Conservation (phyloP, 179 eudicot species). For the Camellia oleifera region DNA sequence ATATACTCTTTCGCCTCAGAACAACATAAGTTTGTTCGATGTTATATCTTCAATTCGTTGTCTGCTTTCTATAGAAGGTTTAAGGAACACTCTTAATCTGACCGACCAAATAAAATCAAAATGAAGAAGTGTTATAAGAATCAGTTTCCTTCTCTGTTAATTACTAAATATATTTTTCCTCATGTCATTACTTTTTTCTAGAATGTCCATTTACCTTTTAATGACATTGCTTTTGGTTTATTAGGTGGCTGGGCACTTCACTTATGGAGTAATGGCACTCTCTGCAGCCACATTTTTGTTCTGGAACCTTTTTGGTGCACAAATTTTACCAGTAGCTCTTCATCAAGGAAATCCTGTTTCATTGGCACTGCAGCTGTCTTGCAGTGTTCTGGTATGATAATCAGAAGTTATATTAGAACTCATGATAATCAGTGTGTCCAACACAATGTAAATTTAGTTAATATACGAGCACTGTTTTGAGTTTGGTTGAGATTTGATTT, state of each 20-base stretch:
- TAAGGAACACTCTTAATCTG: too few relatives aligned
- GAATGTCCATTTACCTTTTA: background rate
- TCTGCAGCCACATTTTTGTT: slow-evolving; percentile 97
- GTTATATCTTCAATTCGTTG: slow-evolving; percentile 4
- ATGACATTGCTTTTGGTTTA: slow-evolving; percentile 14
- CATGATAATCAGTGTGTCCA: background rate
- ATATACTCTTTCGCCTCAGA: background rate
- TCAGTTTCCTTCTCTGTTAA: too few relatives aligned
- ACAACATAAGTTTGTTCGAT: background rate
- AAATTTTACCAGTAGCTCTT: slow-evolving; percentile 62
- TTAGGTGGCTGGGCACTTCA: slow-evolving; percentile 91
- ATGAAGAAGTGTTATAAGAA: too few relatives aligned
- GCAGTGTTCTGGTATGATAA: slow-evolving; percentile 81
- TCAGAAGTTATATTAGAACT: background rate
- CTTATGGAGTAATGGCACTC: slow-evolving; percentile 96
- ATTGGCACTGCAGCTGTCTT: slow-evolving; percentile 93
- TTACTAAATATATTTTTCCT: too few relatives aligned
- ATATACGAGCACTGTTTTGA: background rate
- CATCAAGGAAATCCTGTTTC: slow-evolving; percentile 75
- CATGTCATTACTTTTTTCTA: background rate
- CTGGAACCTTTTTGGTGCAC: slow-evolving; percentile 86
- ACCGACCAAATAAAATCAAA: too few relatives aligned
- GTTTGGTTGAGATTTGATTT: background rate
- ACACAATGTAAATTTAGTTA: background rate
- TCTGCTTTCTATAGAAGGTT: background rate